A percentile compares a stretch with the other conserved stretches of the same genome.
Evolutionary conservation across 2,329 filamentous ascomycete genomes (phyloP).

Genomic region (Neonectria ditissima): DNA sequence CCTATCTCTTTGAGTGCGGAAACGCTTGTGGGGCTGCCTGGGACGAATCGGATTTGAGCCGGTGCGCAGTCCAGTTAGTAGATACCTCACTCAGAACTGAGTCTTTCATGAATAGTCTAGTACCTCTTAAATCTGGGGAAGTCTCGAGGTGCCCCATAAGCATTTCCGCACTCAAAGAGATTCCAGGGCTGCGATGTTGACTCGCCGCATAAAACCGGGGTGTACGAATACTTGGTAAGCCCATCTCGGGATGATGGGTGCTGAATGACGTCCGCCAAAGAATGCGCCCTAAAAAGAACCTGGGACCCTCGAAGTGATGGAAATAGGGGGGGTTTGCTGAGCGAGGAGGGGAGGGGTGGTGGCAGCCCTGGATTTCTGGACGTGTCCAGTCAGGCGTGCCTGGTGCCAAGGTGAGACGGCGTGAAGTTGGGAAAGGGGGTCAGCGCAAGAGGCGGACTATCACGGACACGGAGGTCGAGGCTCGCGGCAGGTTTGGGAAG

Average conservation of each 20-base stretch:
- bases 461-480: slow-evolving; percentile 39
- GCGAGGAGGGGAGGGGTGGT: slow-evolving; percentile 30
- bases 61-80: too few species aligned
- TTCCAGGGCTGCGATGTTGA: slow-evolving; percentile 24
- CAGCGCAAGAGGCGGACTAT: slow-evolving; percentile 21
- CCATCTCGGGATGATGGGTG: slow-evolving; percentile 25
- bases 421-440: slow-evolving; percentile 34
- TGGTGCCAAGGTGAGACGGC: slow-evolving; percentile 9
- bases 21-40: too few species aligned
- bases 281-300: slow-evolving; percentile 34
- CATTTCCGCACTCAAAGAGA: too few species aligned
- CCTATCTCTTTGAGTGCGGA: too few species aligned
- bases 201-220: slow-evolving; percentile 26
- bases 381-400: slow-evolving; percentile 25
- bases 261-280: slow-evolving; percentile 40
- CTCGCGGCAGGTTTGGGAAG: slow-evolving; percentile 31
- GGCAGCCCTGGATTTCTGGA: slow-evolving; percentile 13
- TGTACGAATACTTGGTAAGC: too few species aligned
- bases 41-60: too few species aligned
- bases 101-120: too few species aligned
- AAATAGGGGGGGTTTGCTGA: slow-evolving; percentile 24
- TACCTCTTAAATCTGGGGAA: too few species aligned
- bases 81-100: too few species aligned
- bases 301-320: slow-evolving; percentile 19
- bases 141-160: too few species aligned